Conservation (phyloP, 1,284 basidiomycete species). For the Cutaneotrichosporon daszewskae region DNA sequence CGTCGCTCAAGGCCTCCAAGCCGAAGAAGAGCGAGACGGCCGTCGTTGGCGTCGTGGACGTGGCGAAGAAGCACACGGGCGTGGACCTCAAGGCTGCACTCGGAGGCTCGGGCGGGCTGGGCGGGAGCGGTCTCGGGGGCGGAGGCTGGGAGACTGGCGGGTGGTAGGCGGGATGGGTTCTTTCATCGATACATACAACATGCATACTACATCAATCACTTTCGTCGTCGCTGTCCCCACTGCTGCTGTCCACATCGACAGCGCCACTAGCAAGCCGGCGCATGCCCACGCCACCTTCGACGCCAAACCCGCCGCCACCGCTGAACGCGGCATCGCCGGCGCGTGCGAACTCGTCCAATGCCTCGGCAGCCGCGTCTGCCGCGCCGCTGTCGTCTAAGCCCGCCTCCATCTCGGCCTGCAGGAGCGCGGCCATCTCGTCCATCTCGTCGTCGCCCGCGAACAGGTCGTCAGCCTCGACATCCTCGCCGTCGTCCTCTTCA, state of each 20-base stretch:
- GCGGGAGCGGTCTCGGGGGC: slow-evolving; percentile 2
- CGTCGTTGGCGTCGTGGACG: slow-evolving; percentile 28
- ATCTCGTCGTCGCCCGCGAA: slow-evolving; percentile 27
- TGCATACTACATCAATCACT: slow-evolving; percentile 1
- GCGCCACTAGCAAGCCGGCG: slow-evolving; percentile 29
- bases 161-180: not conserved
- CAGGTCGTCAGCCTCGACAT: slow-evolving; percentile 18
- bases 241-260: slow-evolving; percentile 17
- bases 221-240: slow-evolving; percentile 25
- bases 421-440: slow-evolving; percentile 37
- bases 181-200: not conserved
- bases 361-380: slow-evolving; percentile 18
- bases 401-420: slow-evolving; percentile 31
- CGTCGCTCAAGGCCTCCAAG: slow-evolving; percentile 6
- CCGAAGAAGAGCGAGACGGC: slow-evolving; percentile 18
- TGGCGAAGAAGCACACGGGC: slow-evolving; percentile 10
- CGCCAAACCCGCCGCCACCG: slow-evolving; percentile 6
- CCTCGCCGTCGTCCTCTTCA: slow-evolving; percentile 15
- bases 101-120: not conserved
- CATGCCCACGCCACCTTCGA: slow-evolving; percentile 38
- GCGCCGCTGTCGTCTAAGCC: slow-evolving; percentile 10
- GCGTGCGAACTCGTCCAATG: slow-evolving; percentile 15
- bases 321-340: slow-evolving; percentile 3
- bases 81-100: slow-evolving; percentile 24
- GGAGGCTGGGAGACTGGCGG: slow-evolving; percentile 6